Conservation (phyloP, 805 yeast genomes). For the Candida pini region DNA sequence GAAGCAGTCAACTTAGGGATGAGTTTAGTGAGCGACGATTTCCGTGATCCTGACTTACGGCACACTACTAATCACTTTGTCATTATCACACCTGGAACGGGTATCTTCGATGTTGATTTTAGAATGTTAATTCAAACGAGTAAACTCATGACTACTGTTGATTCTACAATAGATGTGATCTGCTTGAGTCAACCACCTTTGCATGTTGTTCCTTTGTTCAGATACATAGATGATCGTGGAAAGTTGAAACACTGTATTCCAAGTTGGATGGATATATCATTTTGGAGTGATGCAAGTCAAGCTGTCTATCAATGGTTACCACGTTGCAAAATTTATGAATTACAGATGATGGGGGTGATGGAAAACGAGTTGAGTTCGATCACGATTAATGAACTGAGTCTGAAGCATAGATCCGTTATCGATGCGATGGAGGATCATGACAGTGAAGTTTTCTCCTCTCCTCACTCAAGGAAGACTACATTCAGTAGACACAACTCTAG, state of each 20-base stretch:
- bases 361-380: slow-evolving; percentile 78
- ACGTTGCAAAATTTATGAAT: slow-evolving; percentile 85
- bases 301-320: slow-evolving; percentile 76
- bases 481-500: not conserved
- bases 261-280: slow-evolving; percentile 92
- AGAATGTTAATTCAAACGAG: slow-evolving; percentile 71
- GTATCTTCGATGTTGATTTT: slow-evolving; percentile 86
- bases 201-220: slow-evolving; percentile 84
- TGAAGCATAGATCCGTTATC: slow-evolving; percentile 34
- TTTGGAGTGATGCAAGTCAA: slow-evolving; percentile 61
- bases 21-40: slow-evolving; percentile 68
- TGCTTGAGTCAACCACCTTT: slow-evolving; percentile 88
- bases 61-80: slow-evolving; percentile 90
- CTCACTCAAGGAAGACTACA: not conserved
- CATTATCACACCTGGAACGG: slow-evolving; percentile 87
- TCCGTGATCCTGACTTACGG: slow-evolving; percentile 77
- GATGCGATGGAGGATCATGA: slow-evolving; percentile 72
- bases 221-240: slow-evolving; percentile 53
- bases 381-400: slow-evolving; percentile 53
- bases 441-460: slow-evolving; percentile 38
- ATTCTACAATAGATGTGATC: slow-evolving; percentile 81
- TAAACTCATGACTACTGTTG: slow-evolving; percentile 67
- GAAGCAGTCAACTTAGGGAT: slow-evolving; percentile 86
- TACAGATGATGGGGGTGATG: slow-evolving; percentile 98
- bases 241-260: slow-evolving; percentile 74